These are phyloP conservation scores for Trichothecium roseum DNA, from an alignment of 2,329 filamentous ascomycete species.

Conservation along the genomic window DNA sequence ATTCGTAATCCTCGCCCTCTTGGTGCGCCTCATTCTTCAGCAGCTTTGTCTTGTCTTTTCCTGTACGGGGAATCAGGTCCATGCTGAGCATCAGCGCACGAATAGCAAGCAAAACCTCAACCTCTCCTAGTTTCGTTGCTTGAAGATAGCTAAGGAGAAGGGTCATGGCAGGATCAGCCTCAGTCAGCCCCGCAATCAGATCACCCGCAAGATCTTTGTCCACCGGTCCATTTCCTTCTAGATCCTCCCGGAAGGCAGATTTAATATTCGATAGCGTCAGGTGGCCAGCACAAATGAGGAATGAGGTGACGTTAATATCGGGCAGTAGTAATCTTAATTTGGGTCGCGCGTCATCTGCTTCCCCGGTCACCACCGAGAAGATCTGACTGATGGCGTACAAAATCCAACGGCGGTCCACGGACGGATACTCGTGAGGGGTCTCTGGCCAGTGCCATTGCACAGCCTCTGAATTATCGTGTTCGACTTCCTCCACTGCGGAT, in stretches of 20 bases:
- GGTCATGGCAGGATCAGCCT: constrained; percentile 58
- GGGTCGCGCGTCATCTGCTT: constrained; percentile 23
- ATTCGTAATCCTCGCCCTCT: constrained; percentile 15
- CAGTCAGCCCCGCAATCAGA: constrained; percentile 49
- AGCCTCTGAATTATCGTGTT: constrained; percentile 9
- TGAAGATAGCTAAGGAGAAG: constrained; percentile 56
- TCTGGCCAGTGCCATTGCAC: constrained; percentile 42
- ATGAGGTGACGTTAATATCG: constrained; percentile 44
- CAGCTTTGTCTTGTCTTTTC: constrained; percentile 19
- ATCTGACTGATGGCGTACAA: constrained; percentile 52
- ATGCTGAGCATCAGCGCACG: constrained; percentile 59
- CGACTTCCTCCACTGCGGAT: not conserved
- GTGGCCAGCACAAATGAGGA: constrained; percentile 50
- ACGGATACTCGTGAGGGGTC: constrained; percentile 33
- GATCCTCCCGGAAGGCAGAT: constrained; percentile 42
- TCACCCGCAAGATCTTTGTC: constrained; percentile 44
- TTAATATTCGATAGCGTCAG: constrained; percentile 48
- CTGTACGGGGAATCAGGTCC: constrained; percentile 40
- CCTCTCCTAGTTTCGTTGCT: constrained; percentile 52
- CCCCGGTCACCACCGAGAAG: constrained; percentile 39
- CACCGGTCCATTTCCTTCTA: constrained; percentile 31
- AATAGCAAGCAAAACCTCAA: constrained; percentile 57
- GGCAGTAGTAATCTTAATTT: constrained; percentile 28
- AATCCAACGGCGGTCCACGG: constrained; percentile 56
- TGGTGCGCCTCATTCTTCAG: constrained; percentile 16